phyloP scores from a whole-genome alignment of 257 asterid species.

The Petunia secreta region DNA sequence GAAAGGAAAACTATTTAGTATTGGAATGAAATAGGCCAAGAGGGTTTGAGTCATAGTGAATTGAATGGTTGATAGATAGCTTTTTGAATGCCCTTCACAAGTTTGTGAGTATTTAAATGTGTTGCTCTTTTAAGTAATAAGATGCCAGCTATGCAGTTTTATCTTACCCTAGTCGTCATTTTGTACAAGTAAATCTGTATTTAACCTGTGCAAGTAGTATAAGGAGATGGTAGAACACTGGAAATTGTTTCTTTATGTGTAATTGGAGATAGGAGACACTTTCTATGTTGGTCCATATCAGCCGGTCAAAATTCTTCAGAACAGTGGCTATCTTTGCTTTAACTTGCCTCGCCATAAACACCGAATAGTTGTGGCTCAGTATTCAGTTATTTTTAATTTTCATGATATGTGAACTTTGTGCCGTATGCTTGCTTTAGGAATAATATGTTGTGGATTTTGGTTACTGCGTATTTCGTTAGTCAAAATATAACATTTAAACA shows the following conservation, averaged over 20 bases:
- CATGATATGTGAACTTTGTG: background rate
- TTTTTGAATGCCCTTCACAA: constrained; percentile 7
- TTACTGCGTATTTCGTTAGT: constrained; percentile 4
- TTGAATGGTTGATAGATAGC: background rate
- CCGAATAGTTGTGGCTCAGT: background rate
- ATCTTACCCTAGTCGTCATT: background rate
- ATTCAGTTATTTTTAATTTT: constrained; percentile 5
- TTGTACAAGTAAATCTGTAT: background rate
- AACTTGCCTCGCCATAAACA: background rate
- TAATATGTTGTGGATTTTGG: constrained; percentile 15
- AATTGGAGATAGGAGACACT: background rate
- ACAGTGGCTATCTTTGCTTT: constrained; percentile 3
- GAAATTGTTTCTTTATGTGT: constrained; percentile 16
- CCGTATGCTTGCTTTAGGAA: constrained; percentile 17
- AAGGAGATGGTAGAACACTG: constrained; percentile 8
- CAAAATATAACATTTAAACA: background rate
- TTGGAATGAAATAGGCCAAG: constrained; percentile 3
- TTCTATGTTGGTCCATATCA: background rate
- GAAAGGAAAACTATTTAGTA: background rate
- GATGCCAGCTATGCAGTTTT: background rate
- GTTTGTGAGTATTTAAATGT: background rate
- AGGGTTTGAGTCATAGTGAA: background rate
- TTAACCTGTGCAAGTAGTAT: constrained; percentile 12
- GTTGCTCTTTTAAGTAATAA: background rate
- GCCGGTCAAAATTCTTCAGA: background rate